A percentile compares a stretch with the other conserved stretches of the same genome.
These are phyloP conservation scores for Kandelia obovata DNA, from an alignment of 345 rosid species.

Conservation along the genomic window DNA sequence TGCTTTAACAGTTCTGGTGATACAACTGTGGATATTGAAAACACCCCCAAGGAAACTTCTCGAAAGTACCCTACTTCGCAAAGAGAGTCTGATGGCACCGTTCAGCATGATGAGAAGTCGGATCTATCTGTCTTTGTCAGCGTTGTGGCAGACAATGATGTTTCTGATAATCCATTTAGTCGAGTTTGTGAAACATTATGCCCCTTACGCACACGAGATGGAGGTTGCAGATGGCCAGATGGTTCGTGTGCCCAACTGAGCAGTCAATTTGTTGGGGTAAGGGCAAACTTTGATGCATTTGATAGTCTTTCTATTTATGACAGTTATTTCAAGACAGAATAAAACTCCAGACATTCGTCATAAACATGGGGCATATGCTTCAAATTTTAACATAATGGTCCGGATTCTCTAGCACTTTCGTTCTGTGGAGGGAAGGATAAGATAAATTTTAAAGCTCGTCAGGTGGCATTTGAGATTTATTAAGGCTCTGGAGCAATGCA, in stretches of 20 bases:
- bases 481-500: background rate
- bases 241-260: conserved; percentile 77
- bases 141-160: conserved; percentile 44
- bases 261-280: conserved; percentile 78
- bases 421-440: background rate
- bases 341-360: conserved; percentile 6
- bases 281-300: conserved; percentile 83
- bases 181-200: conserved; percentile 63
- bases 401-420: background rate
- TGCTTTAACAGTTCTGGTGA: conserved; percentile 58
- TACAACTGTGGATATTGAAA: conserved; percentile 55
- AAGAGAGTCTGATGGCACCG: conserved; percentile 28
- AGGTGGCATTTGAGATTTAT: background rate
- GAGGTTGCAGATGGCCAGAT: conserved; percentile 89
- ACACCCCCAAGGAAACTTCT: conserved; percentile 25
- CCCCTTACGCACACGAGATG: conserved; percentile 61
- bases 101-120: conserved; percentile 37
- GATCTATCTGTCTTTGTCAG: conserved; percentile 67
- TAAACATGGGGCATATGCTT: background rate
- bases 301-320: conserved; percentile 76
- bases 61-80: conserved; percentile 32
- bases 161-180: conserved; percentile 33
- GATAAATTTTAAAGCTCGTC: background rate
- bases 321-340: conserved; percentile 62
- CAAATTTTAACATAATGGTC: background rate